These are phyloP conservation scores for button mushroom (Agaricus bisporus) DNA, from an alignment of 768 basidiomycete species.

Conservation along the genomic window DNA sequence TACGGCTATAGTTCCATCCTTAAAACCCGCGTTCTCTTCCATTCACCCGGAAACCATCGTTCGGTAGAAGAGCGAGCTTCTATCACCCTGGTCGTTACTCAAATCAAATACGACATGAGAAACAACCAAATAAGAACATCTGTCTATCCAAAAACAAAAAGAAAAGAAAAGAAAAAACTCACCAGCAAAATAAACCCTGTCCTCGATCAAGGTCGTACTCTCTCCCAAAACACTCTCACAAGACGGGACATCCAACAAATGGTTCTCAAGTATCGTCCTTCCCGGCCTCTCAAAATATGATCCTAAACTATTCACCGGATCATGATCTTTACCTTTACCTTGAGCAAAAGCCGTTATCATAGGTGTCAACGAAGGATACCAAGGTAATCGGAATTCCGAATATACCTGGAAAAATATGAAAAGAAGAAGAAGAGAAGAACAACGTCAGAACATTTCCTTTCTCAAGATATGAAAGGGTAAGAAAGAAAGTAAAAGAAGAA, in stretches of 20 bases:
- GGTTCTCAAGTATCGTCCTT: constrained; percentile 63
- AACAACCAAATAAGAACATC: no score
- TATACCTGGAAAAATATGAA: constrained; percentile 34
- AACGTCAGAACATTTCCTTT: no score
- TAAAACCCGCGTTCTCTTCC: no score
- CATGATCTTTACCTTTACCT: constrained; percentile 36
- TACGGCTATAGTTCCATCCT: no score
- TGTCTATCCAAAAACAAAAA: no score
- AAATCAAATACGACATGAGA: no score
- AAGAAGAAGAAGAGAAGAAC: no score
- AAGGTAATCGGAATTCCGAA: constrained; percentile 66
- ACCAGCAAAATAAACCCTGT: constrained; percentile 58
- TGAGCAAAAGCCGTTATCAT: constrained; percentile 60
- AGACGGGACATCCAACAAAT: constrained; percentile 64
- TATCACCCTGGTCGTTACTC: no score
- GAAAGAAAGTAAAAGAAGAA: constrained; percentile 1
- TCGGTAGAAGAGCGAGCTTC: no score
- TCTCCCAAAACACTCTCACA: constrained; percentile 25
- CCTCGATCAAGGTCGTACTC: constrained; percentile 26
- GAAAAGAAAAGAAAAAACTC: constrained; percentile 6
- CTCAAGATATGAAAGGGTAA: no score
- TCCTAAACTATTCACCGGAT: constrained; percentile 44
- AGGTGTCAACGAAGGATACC: constrained; percentile 50
- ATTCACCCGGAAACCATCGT: no score
- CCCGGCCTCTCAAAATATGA: constrained; percentile 81